These are phyloP conservation scores for Zizania latifolia DNA, from an alignment of 176 grass and related monocot species.

Conservation along the genomic window DNA sequence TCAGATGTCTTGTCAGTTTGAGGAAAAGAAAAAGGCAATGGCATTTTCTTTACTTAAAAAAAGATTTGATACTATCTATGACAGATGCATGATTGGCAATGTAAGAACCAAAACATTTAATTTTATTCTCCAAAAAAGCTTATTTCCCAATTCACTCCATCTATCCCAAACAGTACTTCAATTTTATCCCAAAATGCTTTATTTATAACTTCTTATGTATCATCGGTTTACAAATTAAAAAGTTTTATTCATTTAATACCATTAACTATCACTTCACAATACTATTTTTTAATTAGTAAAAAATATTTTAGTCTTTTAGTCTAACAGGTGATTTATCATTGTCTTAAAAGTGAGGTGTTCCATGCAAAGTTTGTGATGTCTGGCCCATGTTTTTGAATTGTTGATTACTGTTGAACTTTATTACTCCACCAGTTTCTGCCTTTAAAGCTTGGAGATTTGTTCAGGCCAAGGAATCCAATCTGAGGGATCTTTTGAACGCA, in stretches of 20 bases:
- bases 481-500: background rate
- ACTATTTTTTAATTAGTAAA: no score
- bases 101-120: background rate
- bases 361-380: background rate
- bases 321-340: no score
- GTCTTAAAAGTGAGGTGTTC: no score
- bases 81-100: background rate
- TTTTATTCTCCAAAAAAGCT: background rate
- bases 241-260: no score
- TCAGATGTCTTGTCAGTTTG: background rate
- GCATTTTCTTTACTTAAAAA: background rate
- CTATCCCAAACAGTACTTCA: no score
- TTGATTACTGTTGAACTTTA: background rate
- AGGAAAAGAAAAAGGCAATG: background rate
- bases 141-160: no score
- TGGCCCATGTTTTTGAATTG: background rate
- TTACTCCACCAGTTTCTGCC: background rate
- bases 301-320: no score
- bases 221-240: no score
- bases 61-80: background rate
- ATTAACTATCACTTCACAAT: no score
- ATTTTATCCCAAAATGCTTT: no score
- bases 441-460: background rate
- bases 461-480: constrained; percentile 1
- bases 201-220: no score